A percentile compares a stretch with the other conserved stretches of the same genome.
These are phyloP conservation scores for Ogataea chonburiensis DNA, from an alignment of 805 yeast species.

Conservation along the genomic window DNA sequence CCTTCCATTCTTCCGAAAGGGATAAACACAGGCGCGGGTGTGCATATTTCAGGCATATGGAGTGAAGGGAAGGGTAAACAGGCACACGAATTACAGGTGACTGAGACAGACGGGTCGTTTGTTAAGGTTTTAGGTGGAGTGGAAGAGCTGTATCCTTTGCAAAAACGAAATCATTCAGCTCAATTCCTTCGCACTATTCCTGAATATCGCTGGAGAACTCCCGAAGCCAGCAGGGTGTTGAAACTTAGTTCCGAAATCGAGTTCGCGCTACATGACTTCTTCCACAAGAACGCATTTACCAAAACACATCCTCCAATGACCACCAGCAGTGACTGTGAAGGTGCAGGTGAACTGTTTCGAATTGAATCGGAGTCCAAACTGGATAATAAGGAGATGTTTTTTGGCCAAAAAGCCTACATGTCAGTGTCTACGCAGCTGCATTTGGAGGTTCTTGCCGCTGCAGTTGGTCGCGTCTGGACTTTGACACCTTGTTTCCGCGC, in stretches of 20 bases:
- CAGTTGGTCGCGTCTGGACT: constrained; percentile 82
- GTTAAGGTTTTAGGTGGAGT: constrained; percentile 61
- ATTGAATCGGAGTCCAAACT: constrained; percentile 39
- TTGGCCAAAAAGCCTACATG: constrained; percentile 65
- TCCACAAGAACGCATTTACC: constrained; percentile 50
- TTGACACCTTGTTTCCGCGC: constrained; percentile 92
- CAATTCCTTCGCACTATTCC: constrained; percentile 73
- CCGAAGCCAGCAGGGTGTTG: constrained; percentile 60
- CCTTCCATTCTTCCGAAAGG: constrained; percentile 31
- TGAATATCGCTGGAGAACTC: constrained; percentile 71
- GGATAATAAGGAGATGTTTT: constrained; percentile 41
- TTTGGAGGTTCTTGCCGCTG: constrained; percentile 73
- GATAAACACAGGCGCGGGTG: constrained; percentile 40
- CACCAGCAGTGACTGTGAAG: constrained; percentile 93
- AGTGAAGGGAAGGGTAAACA: constrained; percentile 49
- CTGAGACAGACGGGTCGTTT: constrained; percentile 26
- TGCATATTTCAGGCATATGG: constrained; percentile 36
- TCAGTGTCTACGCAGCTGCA: constrained; percentile 94
- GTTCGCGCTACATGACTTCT: constrained; percentile 49
- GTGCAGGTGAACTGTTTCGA: constrained; percentile 89
- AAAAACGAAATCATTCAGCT: constrained; percentile 69
- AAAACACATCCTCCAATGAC: constrained; percentile 85
- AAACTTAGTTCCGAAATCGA: constrained; percentile 74
- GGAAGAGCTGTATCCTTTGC: constrained; percentile 69
- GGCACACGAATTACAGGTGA: constrained; percentile 47